These are phyloP conservation scores for Venturia effusa DNA, from an alignment of 2,329 filamentous ascomycete species.

Conservation along the genomic window DNA sequence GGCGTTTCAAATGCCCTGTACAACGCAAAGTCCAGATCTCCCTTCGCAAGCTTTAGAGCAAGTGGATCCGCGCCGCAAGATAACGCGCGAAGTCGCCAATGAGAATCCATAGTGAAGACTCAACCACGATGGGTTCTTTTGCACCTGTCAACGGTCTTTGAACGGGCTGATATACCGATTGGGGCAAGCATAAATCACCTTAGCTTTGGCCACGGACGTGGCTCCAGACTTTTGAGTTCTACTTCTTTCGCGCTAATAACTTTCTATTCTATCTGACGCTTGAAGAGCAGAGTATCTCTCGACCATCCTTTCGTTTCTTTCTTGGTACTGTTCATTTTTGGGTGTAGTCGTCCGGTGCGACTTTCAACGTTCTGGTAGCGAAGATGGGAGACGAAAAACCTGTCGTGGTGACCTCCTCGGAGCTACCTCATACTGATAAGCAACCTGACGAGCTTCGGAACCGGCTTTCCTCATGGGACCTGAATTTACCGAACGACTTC, in stretches of 20 bases:
- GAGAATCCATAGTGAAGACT: neutral
- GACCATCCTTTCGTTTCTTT: neutral
- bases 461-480: conserved; percentile 11
- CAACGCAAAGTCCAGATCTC: neutral
- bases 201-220: neutral
- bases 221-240: neutral
- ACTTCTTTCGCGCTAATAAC: neutral
- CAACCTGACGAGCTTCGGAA: conserved; percentile 6
- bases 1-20: neutral
- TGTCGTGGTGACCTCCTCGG: conserved; percentile 1
- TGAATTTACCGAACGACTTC: conserved; percentile 11
- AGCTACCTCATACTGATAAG: neutral
- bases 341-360: neutral
- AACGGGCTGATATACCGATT: neutral
- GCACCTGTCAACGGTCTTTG: neutral
- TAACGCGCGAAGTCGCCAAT: neutral
- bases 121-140: neutral
- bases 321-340: neutral
- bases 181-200: neutral
- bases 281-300: neutral
- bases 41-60: neutral
- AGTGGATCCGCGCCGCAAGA: neutral
- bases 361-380: neutral
- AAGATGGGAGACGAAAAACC: neutral
- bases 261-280: neutral